These are phyloP conservation scores for Kuraishia piskuri DNA, from an alignment of 805 yeast genomes.

Conservation along the genomic window DNA sequence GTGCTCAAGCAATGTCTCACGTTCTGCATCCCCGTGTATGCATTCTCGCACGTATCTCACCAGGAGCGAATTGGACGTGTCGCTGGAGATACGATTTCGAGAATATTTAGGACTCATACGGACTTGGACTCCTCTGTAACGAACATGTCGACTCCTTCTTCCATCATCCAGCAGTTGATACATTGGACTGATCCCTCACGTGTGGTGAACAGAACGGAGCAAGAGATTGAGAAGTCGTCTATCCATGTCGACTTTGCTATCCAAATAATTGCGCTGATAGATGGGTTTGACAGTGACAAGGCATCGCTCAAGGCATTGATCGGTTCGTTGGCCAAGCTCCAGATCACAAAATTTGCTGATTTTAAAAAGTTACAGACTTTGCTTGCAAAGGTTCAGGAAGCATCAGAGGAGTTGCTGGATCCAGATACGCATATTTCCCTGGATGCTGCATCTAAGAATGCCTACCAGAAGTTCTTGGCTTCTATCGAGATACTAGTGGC, in stretches of 20 bases:
- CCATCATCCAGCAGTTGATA: conserved; percentile 60
- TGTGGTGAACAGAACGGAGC: conserved; percentile 40
- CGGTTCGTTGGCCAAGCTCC: conserved; percentile 39
- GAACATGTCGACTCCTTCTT: conserved; percentile 31
- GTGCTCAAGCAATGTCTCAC: conserved; percentile 71
- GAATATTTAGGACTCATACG: conserved; percentile 40
- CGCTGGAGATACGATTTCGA: conserved; percentile 55
- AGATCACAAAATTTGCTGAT: conserved; percentile 24
- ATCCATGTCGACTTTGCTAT: conserved; percentile 50
- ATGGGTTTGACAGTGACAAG: conserved; percentile 38
- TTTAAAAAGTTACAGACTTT: conserved; percentile 5
- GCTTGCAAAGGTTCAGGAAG: conserved; percentile 12
- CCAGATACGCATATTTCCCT: conserved; percentile 1
- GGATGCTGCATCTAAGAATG: conserved; percentile 14
- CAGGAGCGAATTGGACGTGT: conserved; percentile 58
- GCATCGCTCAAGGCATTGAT: conserved; percentile 44
- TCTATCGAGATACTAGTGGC: conserved; percentile 17
- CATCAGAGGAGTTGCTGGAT: conserved; percentile 4
- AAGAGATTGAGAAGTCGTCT: conserved; percentile 30
- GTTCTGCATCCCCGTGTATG: conserved; percentile 83
- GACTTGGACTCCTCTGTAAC: conserved; percentile 25
- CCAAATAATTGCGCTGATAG: conserved; percentile 44
- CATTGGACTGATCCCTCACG: conserved; percentile 82
- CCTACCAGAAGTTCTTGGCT: conserved; percentile 15
- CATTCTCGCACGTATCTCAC: conserved; percentile 66